These are phyloP conservation scores for Epichloe sibirici DNA, from an alignment of 2,329 filamentous ascomycete genomes.

Conservation along the genomic window DNA sequence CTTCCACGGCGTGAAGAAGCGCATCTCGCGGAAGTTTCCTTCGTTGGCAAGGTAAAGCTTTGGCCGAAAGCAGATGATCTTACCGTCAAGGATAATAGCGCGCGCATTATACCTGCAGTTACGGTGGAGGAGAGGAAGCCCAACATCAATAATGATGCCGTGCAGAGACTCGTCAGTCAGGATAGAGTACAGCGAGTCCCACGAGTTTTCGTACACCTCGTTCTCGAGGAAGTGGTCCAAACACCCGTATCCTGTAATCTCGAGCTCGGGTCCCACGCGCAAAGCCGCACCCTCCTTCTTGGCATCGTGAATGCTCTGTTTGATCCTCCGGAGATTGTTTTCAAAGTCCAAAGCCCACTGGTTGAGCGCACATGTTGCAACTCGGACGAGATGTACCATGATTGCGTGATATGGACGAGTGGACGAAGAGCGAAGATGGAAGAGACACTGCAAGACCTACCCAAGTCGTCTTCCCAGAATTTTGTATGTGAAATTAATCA, in stretches of 20 bases:
- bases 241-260: conserved; percentile 22
- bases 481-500: too few species aligned
- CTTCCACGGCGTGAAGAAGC: conserved; percentile 26
- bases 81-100: conserved; percentile 34
- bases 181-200: conserved; percentile 21
- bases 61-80: conserved; percentile 50
- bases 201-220: conserved; percentile 20
- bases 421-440: conserved; percentile 36
- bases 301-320: conserved; percentile 46
- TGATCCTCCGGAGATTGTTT: conserved; percentile 51
- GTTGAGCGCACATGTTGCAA: conserved; percentile 25
- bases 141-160: conserved; percentile 26
- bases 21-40: conserved; percentile 23
- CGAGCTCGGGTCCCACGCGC: conserved; percentile 44
- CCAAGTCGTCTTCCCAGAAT: too few species aligned
- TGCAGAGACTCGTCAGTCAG: conserved; percentile 20
- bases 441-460: too few species aligned
- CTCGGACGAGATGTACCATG: conserved; percentile 22
- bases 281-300: conserved; percentile 50
- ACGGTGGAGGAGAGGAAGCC: conserved; percentile 30
- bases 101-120: conserved; percentile 9
- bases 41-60: conserved; percentile 23
- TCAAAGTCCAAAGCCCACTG: conserved; percentile 30
- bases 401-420: conserved; percentile 30
- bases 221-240: conserved; percentile 38